Conservation (phyloP, 805 yeast species). For the Starmerella floricola region DNA sequence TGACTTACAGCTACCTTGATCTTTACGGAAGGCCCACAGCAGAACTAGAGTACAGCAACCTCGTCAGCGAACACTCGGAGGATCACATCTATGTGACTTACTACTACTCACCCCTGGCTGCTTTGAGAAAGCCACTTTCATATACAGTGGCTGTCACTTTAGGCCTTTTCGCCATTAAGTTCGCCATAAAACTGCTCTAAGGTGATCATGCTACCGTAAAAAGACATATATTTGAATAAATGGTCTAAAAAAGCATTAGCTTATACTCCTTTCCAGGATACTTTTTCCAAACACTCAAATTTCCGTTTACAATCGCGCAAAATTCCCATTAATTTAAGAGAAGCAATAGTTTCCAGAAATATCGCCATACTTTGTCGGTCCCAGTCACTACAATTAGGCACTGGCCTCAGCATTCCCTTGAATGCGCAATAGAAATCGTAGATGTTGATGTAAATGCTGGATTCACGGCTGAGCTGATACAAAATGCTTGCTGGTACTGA, state of each 20-base stretch:
- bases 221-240: background rate
- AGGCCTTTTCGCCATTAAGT: constrained; percentile 35
- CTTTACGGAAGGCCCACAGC: constrained; percentile 67
- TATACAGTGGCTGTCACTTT: constrained; percentile 38
- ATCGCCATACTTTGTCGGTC: constrained; percentile 52
- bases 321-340: constrained; percentile 57
- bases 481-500: constrained; percentile 45
- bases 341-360: constrained; percentile 64
- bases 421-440: constrained; percentile 57
- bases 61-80: constrained; percentile 55
- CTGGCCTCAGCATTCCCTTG: constrained; percentile 27
- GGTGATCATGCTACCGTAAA: too few relatives aligned
- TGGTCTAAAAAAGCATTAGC: too few relatives aligned
- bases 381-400: constrained; percentile 34
- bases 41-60: constrained; percentile 43
- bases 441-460: constrained; percentile 54
- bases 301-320: constrained; percentile 47
- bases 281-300: constrained; percentile 56
- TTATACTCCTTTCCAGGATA: constrained; percentile 56
- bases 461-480: constrained; percentile 65
- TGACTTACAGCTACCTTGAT: constrained; percentile 45
- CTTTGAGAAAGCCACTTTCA: constrained; percentile 51
- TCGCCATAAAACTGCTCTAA: background rate
- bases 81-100: constrained; percentile 52
- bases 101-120: constrained; percentile 41